phyloP scores from a whole-genome alignment of 148 eudicot species.

The Silene uniflora region DNA sequence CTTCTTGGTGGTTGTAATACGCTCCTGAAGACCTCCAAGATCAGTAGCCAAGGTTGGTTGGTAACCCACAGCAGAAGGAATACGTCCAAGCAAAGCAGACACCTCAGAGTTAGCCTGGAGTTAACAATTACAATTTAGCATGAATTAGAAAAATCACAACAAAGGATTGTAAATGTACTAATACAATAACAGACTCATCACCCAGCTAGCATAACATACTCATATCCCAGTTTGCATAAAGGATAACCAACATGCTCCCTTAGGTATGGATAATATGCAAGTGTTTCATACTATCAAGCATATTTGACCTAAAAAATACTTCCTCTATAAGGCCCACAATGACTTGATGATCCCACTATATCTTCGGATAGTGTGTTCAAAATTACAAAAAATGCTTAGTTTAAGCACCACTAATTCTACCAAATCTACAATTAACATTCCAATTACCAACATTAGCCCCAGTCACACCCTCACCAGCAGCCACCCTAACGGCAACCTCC shows the following conservation, averaged over 20 bases:
- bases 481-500: background rate
- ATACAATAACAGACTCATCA: background rate
- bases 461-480: background rate
- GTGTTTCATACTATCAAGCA: too few species aligned
- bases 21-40: too few species aligned
- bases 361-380: background rate
- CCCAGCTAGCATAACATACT: background rate
- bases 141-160: background rate
- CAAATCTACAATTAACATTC: background rate
- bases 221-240: background rate
- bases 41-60: too few species aligned
- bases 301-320: background rate
- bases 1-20: too few species aligned
- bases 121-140: background rate
- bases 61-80: too few species aligned
- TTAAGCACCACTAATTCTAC: background rate
- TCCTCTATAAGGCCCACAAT: background rate
- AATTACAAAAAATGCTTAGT: too few species aligned
- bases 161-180: background rate
- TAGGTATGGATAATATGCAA: background rate
- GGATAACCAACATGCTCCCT: background rate
- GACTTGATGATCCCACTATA: background rate
- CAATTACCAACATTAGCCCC: background rate
- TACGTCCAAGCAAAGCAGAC: too few species aligned
- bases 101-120: too few species aligned